phyloP scores from a whole-genome alignment of 352 stramenopile genomes.

The Detonula confervacea region DNA sequence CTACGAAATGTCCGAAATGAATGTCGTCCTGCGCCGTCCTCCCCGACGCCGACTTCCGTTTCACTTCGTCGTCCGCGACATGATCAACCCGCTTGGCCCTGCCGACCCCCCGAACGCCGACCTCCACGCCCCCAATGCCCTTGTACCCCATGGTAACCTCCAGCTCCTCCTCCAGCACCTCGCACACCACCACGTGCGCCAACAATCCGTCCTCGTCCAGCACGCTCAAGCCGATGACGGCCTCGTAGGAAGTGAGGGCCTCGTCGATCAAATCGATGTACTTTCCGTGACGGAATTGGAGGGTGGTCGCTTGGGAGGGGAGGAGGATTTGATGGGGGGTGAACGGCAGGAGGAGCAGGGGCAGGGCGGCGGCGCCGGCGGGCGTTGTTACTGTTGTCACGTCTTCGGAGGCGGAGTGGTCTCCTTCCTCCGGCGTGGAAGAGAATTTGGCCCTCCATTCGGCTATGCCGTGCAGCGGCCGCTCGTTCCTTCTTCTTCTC shows the following conservation, averaged over 20 bases:
- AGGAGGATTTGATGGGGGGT: constrained; percentile 34
- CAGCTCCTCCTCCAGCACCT: constrained; percentile 47
- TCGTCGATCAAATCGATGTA: constrained; percentile 60
- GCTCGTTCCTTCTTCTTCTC: no score
- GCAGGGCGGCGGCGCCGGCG: constrained; percentile 9
- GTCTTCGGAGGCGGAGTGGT: neutral
- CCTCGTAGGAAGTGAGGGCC: constrained; percentile 35
- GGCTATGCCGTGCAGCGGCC: constrained; percentile 24
- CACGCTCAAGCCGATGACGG: constrained; percentile 38
- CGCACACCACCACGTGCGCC: constrained; percentile 38
- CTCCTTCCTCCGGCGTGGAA: neutral
- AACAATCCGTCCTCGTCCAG: constrained; percentile 42
- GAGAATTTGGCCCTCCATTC: constrained; percentile 47
- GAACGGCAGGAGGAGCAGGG: constrained; percentile 47
- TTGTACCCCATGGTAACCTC: constrained; percentile 39
- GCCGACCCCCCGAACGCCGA: constrained; percentile 34
- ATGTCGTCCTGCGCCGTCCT: constrained; percentile 35
- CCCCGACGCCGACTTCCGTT: neutral
- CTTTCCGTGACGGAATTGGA: constrained; percentile 49
- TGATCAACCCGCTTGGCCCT: constrained; percentile 12
- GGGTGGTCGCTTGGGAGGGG: constrained; percentile 38
- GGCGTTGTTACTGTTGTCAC: neutral
- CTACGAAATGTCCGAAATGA: constrained; percentile 32
- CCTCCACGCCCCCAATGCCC: constrained; percentile 40
- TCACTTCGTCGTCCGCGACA: neutral